Conservation (phyloP, 805 yeast genomes). For the Saccharomycopsis fermentans region DNA sequence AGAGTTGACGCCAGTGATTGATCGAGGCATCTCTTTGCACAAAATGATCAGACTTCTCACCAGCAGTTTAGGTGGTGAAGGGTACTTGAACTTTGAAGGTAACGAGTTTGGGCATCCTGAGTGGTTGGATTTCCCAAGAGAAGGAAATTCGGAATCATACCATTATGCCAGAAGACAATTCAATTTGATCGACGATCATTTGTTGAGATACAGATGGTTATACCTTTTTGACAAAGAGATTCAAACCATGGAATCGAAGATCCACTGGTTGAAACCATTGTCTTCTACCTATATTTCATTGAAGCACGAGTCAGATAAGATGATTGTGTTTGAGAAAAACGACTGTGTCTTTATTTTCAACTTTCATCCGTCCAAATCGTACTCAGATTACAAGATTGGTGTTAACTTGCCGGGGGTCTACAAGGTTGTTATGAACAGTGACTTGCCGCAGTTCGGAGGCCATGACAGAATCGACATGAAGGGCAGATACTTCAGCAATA, state of each 20-base stretch:
- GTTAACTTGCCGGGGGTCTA: constrained; percentile 72
- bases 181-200: constrained; percentile 69
- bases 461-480: constrained; percentile 56
- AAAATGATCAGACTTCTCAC: constrained; percentile 84
- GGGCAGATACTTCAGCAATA: constrained; percentile 56
- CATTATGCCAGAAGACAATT: constrained; percentile 95
- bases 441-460: constrained; percentile 63
- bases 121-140: constrained; percentile 96
- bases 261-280: constrained; percentile 58
- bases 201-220: constrained; percentile 69
- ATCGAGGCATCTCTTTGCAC: constrained; percentile 85
- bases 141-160: constrained; percentile 76
- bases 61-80: constrained; percentile 92
- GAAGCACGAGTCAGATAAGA: constrained; percentile 83
- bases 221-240: constrained; percentile 78
- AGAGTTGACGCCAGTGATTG: constrained; percentile 66
- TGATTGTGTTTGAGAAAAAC: constrained; percentile 80
- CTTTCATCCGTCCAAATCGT: constrained; percentile 79
- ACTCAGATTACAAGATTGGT: constrained; percentile 83
- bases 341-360: constrained; percentile 80
- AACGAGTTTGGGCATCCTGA: constrained; percentile 99
- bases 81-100: constrained; percentile 92
- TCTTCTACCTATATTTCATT: constrained; percentile 77
- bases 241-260: constrained; percentile 64
- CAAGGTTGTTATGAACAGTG: constrained; percentile 65